Evolutionary conservation across 2,329 filamentous ascomycete genomes (phyloP), one percentile per base, ranked within the genome.

Genomic region (Ascomycota sp.): DNA sequence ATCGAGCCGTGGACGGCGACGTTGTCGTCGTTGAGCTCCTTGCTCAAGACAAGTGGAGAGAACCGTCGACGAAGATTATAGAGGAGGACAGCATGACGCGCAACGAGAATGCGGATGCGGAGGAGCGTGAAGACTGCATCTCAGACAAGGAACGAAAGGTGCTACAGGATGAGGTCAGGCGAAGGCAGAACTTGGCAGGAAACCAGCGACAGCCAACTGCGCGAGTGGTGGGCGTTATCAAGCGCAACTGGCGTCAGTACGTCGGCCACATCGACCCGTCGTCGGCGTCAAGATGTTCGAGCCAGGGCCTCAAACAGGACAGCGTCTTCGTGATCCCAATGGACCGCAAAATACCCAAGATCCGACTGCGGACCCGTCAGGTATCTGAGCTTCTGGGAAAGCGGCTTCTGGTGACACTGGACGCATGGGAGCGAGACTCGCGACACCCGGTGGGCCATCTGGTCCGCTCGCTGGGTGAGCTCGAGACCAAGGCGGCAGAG

Each of bases 261-360:
- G 89, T 98, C 36, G 89, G 89, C 2, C 85, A 94, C 46, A 76
- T 98, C 33, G 89, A 98, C 47, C 74, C 76, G 30, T 80, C 78
- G 8, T 91, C 85, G 2, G 75, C 83, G 29, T 75, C 75, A 43
- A 69, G 74, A 31, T 68, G 72, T 3, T 68, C 69, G 2, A 75
- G 72, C 35, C 75, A 83, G 41, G 82, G 81, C 20, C 69, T 83
- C 34, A 78, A 78, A 43, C 82, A 91, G 47, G 83, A 94, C 47
- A 91, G 71, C 11, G 83, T 98, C 10, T 98, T 98, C 53, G 64
- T 98, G 12, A 73, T 95, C 29, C 85, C 89, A 4, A 95, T 98
- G 86, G 86, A 98, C 53, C 95, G 93, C 61, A 77, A 82, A 43
- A 79, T 98, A 15, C 89, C 89, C 3, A 98, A 95, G 58, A 94